Evolutionary conservation across 2,329 filamentous ascomycete species (phyloP).

Genomic region (Paecilomyces variotii): DNA sequence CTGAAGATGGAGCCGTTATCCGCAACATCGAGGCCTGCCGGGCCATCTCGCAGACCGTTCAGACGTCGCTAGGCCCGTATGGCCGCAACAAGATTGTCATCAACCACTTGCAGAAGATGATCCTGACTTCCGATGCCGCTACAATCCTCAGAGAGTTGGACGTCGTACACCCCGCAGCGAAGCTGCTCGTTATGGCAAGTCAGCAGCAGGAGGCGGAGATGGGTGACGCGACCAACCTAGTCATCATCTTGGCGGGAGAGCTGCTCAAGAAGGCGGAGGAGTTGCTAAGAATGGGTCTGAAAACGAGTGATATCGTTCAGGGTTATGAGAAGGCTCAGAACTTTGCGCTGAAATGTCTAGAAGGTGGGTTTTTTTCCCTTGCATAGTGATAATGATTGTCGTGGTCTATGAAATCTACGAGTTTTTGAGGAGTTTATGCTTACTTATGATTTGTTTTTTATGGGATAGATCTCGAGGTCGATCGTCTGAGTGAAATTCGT

Average conservation of each 20-base stretch:
- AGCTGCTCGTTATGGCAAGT: conserved; percentile 95
- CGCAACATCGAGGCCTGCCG: conserved; percentile 98
- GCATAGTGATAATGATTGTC: background rate
- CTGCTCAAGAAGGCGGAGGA: conserved; percentile 96
- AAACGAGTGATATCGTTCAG: conserved; percentile 93
- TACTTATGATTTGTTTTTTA: conserved; percentile 4
- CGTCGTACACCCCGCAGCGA: conserved; percentile 95
- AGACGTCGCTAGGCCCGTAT: conserved; percentile 93
- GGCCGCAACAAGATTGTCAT: conserved; percentile 99
- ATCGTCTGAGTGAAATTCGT: conserved; percentile 78
- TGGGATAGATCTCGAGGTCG: conserved; percentile 65
- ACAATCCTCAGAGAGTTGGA: conserved; percentile 97
- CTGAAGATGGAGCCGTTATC: conserved; percentile 96
- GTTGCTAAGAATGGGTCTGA: conserved; percentile 89
- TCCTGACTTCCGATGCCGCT: conserved; percentile 92
- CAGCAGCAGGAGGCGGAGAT: conserved; percentile 99
- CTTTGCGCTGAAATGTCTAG: conserved; percentile 74
- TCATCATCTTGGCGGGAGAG: conserved; percentile 92
- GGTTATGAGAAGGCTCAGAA: conserved; percentile 94
- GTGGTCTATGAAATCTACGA: background rate
- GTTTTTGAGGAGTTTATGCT: conserved; percentile 1
- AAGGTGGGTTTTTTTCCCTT: conserved; percentile 45
- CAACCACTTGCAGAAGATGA: conserved; percentile 99
- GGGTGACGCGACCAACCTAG: conserved; percentile 96
- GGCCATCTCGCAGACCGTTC: conserved; percentile 89